Evolutionary conservation across 371 early-diverging fungal genomes (phyloP).

Genomic region (Mucor irregularis): DNA sequence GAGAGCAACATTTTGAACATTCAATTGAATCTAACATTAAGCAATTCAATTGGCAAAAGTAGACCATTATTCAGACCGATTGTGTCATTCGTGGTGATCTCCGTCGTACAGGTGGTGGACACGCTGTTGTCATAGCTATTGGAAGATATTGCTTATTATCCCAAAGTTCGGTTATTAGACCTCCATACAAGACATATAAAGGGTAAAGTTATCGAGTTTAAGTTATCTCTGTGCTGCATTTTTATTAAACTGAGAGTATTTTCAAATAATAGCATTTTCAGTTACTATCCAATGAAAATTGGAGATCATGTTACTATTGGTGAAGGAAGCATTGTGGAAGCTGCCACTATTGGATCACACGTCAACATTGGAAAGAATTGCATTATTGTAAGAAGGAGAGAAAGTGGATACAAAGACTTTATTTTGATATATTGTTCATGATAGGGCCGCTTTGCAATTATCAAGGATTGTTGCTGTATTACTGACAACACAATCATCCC

Average conservation of each 20-base stretch:
- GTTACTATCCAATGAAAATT: constrained; percentile 95
- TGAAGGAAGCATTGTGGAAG: constrained; percentile 87
- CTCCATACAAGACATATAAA: constrained; percentile 95
- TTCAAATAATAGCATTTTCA: constrained; percentile 57
- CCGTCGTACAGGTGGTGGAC: constrained; percentile 81
- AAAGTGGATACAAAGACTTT: neutral
- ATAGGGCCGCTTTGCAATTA: constrained; percentile 93
- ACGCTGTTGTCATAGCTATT: constrained; percentile 86
- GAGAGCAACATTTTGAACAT: neutral
- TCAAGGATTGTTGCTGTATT: constrained; percentile 91
- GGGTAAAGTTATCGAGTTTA: constrained; percentile 64
- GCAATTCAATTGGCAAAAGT: neutral
- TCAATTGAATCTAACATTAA: neutral
- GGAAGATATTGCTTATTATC: constrained; percentile 88
- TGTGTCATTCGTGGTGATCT: constrained; percentile 94
- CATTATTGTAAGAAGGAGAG: constrained; percentile 72
- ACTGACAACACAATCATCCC: constrained; percentile 91
- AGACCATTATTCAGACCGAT: constrained; percentile 92
- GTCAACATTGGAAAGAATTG: constrained; percentile 93
- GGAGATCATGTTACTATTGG: constrained; percentile 93
- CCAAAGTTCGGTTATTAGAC: constrained; percentile 80
- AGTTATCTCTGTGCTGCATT: neutral
- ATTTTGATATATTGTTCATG: neutral
- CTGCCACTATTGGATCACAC: constrained; percentile 89
- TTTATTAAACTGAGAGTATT: neutral